Evolutionary conservation across 306 rosid genomes (phyloP).

Genomic region (Elaeagnus macrophylla): DNA sequence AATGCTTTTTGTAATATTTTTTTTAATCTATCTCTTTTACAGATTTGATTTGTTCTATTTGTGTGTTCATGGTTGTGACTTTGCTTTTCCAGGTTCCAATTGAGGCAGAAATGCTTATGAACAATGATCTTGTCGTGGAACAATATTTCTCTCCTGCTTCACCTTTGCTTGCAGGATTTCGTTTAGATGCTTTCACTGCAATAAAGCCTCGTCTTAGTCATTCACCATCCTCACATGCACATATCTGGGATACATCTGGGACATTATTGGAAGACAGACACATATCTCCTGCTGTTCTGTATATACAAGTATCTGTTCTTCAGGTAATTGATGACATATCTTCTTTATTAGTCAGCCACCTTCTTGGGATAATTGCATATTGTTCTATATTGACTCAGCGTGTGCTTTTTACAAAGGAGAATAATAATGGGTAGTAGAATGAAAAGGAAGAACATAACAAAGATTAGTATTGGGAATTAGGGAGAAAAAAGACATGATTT

Average conservation of each 20-base stretch:
- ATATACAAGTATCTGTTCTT: slow-evolving; percentile 67
- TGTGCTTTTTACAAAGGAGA: not conserved
- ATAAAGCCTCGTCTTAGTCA: slow-evolving; percentile 87
- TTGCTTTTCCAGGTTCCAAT: slow-evolving; percentile 59
- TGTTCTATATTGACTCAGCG: not conserved
- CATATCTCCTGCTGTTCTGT: slow-evolving; percentile 76
- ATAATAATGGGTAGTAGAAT: not conserved
- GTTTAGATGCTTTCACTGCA: slow-evolving; percentile 76
- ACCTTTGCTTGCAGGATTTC: slow-evolving; percentile 81
- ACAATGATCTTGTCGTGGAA: slow-evolving; percentile 70
- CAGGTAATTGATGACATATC: slow-evolving; percentile 50
- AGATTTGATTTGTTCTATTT: slow-evolving; percentile 13
- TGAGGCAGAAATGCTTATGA: slow-evolving; percentile 74
- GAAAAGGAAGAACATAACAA: no score
- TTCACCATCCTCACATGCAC: slow-evolving; percentile 60
- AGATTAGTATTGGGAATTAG: no score
- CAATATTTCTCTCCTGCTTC: slow-evolving; percentile 61
- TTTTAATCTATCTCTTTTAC: slow-evolving; percentile 5
- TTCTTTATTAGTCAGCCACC: slow-evolving; percentile 16
- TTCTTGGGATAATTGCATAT: slow-evolving; percentile 13
- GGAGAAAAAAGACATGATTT: no score
- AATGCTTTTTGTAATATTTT: slow-evolving; percentile 12
- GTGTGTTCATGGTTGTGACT: slow-evolving; percentile 10
- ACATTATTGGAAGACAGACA: slow-evolving; percentile 61
- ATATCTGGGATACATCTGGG: slow-evolving; percentile 26